Evolutionary conservation across 108 stramenopile species (phyloP).

Genomic region (Nitzschia sp.): DNA sequence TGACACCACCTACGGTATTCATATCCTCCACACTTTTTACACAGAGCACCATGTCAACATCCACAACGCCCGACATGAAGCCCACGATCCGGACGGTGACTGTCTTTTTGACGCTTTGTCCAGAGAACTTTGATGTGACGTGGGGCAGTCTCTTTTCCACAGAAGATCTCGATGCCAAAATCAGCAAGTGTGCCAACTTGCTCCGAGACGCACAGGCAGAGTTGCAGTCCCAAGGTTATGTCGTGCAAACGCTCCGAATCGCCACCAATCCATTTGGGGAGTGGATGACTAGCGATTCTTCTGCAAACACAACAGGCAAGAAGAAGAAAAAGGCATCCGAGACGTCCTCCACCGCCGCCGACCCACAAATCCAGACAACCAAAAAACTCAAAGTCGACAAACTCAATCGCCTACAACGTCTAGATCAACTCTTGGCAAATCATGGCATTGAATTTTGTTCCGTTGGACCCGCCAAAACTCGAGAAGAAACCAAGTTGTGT

Average conservation of each 20-base stretch:
- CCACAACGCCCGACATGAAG: too few relatives aligned
- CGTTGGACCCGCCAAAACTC: conserved; percentile 60
- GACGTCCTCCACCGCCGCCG: too few relatives aligned
- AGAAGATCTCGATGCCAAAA: conserved; percentile 8
- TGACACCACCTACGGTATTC: too few relatives aligned
- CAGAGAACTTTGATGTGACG: conserved; percentile 37
- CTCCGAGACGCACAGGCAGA: conserved; percentile 10
- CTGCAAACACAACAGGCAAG: too few relatives aligned
- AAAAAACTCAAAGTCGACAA: conserved; percentile 3
- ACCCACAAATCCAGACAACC: conserved; percentile 1
- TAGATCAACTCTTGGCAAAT: conserved; percentile 45
- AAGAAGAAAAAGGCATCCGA: neutral
- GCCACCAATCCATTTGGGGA: conserved; percentile 89
- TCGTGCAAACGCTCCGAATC: conserved; percentile 77
- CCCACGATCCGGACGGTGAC: conserved; percentile 57
- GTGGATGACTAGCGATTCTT: conserved; percentile 47
- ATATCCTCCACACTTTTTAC: too few relatives aligned
- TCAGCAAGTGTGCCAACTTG: conserved; percentile 5
- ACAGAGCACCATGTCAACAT: too few relatives aligned
- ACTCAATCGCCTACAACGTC: conserved; percentile 28
- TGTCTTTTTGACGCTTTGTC: conserved; percentile 39
- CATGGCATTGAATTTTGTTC: conserved; percentile 68
- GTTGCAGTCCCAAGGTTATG: conserved; percentile 51
- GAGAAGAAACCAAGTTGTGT: conserved; percentile 43
- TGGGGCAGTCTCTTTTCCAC: conserved; percentile 1